Conservation (phyloP, 2,329 filamentous ascomycete species). For the Colletotrichum lindemuthianum region DNA sequence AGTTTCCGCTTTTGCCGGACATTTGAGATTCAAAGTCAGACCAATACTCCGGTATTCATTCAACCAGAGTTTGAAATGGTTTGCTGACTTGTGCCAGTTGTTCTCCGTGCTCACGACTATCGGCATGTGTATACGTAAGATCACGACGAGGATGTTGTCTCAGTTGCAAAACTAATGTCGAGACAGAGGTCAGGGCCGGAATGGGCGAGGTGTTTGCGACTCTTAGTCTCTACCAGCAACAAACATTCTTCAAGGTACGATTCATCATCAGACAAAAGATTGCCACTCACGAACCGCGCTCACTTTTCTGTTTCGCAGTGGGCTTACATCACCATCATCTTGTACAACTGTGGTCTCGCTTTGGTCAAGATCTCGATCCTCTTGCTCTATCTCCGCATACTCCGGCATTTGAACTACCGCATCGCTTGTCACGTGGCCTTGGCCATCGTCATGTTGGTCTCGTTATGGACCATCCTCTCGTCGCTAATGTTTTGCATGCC, state of each 20-base stretch:
- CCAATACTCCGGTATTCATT: background rate
- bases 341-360: conserved; percentile 39
- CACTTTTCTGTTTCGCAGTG: background rate
- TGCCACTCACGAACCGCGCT: background rate
- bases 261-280: background rate
- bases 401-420: conserved; percentile 40
- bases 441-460: conserved; percentile 36
- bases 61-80: background rate
- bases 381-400: conserved; percentile 40
- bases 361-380: conserved; percentile 42
- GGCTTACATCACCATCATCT: conserved; percentile 37
- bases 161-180: background rate
- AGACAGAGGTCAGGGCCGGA: conserved; percentile 4
- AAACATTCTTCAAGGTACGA: conserved; percentile 26
- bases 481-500: conserved; percentile 40
- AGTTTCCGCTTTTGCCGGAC: background rate
- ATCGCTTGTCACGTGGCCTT: conserved; percentile 35
- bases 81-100: background rate
- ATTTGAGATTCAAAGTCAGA: background rate
- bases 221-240: conserved; percentile 11
- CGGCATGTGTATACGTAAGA: conserved; percentile 26
- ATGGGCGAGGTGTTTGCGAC: conserved; percentile 9
- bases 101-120: conserved; percentile 5
- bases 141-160: background rate
- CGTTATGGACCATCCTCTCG: conserved; percentile 33